phyloP scores from a whole-genome alignment of 306 rosid genomes.

The Pterocarpus santalinus region DNA sequence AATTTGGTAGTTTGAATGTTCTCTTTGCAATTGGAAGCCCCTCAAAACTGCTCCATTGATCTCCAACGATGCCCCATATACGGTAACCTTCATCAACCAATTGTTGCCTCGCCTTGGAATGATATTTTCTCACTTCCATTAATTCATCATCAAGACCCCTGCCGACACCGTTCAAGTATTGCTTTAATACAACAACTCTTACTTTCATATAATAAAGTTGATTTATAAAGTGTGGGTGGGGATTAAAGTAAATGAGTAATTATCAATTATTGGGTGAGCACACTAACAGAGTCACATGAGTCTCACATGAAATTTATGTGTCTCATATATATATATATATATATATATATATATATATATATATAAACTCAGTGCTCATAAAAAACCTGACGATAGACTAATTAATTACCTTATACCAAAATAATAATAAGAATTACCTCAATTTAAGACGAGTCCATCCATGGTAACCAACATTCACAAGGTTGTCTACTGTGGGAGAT shows the following conservation, averaged over 20 bases:
- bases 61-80: conserved; percentile 74
- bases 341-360: too few relatives aligned
- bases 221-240: not conserved
- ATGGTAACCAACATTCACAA: conserved; percentile 70
- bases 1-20: conserved; percentile 73
- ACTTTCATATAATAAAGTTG: not conserved
- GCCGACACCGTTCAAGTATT: not conserved
- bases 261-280: not conserved
- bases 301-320: not conserved
- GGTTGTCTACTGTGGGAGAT: conserved; percentile 66
- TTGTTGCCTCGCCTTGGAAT: conserved; percentile 54
- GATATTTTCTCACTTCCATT: conserved; percentile 58
- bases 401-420: too few relatives aligned
- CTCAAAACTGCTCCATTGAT: conserved; percentile 76
- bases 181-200: not conserved
- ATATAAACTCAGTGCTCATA: not conserved
- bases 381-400: not conserved
- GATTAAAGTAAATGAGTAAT: not conserved
- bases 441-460: conserved; percentile 66
- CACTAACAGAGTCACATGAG: not conserved
- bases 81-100: conserved; percentile 65
- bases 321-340: too few relatives aligned
- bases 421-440: conserved; percentile 48
- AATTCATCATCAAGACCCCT: conserved; percentile 74
- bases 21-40: conserved; percentile 66